A percentile compares a stretch with the other conserved stretches of the same genome.
These are phyloP conservation scores for Floccularia luteovirens DNA, from an alignment of 768 basidiomycete species.

Conservation along the genomic window DNA sequence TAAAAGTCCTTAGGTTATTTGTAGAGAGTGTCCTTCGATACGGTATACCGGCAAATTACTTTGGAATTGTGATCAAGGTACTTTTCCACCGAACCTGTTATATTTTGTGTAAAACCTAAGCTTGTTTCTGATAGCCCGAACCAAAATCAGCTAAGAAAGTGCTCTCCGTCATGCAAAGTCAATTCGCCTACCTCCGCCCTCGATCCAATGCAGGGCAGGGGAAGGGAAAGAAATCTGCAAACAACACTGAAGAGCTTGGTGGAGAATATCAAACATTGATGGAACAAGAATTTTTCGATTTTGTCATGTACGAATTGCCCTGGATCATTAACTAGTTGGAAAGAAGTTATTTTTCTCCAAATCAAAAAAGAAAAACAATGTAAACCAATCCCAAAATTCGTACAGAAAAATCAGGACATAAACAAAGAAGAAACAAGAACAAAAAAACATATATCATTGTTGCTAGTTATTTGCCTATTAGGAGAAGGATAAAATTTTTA, in stretches of 20 bases:
- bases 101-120: background rate
- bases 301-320: slow-evolving; percentile 89
- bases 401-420: too few species aligned
- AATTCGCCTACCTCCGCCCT: slow-evolving; percentile 79
- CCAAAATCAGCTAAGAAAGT: slow-evolving; percentile 77
- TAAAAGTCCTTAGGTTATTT: slow-evolving; percentile 87
- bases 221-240: slow-evolving; percentile 23
- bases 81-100: background rate
- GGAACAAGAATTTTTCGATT: slow-evolving; percentile 95
- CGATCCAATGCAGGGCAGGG: slow-evolving; percentile 48
- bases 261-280: slow-evolving; percentile 91
- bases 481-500: slow-evolving; percentile 54
- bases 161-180: slow-evolving; percentile 59
- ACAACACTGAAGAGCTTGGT: slow-evolving; percentile 57
- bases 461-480: too few species aligned
- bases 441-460: too few species aligned
- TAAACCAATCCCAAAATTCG: too few species aligned
- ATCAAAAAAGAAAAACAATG: slow-evolving; percentile 20
- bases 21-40: slow-evolving; percentile 95
- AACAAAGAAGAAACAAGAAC: too few species aligned
- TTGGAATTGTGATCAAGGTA: slow-evolving; percentile 77
- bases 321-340: slow-evolving; percentile 65
- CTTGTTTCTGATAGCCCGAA: slow-evolving; percentile 56
- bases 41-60: slow-evolving; percentile 89
- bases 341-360: slow-evolving; percentile 7